These are phyloP conservation scores for Lophiotrema nucula DNA, from an alignment of 495 filamentous ascomycete species.

Conservation along the genomic window DNA sequence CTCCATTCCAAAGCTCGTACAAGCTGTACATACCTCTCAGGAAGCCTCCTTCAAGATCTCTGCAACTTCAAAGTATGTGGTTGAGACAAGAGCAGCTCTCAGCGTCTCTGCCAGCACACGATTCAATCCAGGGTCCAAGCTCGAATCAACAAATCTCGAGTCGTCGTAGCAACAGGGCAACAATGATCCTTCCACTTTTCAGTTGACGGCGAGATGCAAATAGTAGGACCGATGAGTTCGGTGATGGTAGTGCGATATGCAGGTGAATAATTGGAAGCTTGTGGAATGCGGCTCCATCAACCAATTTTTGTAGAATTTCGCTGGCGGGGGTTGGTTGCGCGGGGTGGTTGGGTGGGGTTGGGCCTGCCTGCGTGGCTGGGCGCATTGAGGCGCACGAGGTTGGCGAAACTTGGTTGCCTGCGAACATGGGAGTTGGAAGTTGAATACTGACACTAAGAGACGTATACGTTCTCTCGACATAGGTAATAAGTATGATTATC, in stretches of 20 bases:
- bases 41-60: neutral
- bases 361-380: no score
- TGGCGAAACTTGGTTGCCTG: no score
- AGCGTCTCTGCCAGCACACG: neutral
- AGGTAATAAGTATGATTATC: no score
- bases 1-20: neutral
- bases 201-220: neutral
- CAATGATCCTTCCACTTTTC: neutral
- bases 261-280: neutral
- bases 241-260: neutral
- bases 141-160: neutral
- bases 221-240: no score
- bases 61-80: neutral
- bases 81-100: neutral
- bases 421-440: no score
- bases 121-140: neutral
- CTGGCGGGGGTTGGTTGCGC: neutral
- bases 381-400: no score
- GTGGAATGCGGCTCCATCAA: neutral
- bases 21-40: neutral
- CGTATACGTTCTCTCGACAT: no score
- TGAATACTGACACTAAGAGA: no score
- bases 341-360: neutral
- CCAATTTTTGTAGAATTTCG: neutral
- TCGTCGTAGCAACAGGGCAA: neutral